phyloP scores from a whole-genome alignment of 192 early-diverging fungal species.

The Coemansia pectinata region DNA sequence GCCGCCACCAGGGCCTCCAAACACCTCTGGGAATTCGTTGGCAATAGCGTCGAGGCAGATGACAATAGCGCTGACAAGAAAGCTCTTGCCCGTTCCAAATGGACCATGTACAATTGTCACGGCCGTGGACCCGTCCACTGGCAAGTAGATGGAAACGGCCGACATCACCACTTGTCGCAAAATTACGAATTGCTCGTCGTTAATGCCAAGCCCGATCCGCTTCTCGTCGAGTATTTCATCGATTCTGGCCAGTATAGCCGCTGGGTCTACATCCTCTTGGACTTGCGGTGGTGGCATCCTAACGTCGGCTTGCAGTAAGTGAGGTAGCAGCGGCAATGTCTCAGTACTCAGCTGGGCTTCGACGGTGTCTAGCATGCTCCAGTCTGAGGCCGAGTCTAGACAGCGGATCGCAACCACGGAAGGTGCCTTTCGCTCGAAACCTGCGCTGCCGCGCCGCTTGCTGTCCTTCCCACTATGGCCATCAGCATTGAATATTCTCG shows the following conservation, averaged over 20 bases:
- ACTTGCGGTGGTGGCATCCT: not conserved
- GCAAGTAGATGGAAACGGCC: constrained; percentile 35
- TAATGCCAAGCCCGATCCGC: constrained; percentile 18
- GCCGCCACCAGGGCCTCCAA: constrained; percentile 5
- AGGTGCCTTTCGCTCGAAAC: constrained; percentile 9
- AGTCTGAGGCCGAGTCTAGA: constrained; percentile 43
- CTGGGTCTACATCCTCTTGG: not conserved
- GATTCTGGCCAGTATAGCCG: constrained; percentile 2
- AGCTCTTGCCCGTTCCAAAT: constrained; percentile 79
- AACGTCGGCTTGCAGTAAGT: constrained; percentile 15
- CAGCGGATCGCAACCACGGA: constrained; percentile 41
- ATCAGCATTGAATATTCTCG: constrained; percentile 24
- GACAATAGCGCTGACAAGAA: constrained; percentile 63
- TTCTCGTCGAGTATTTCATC: constrained; percentile 8
- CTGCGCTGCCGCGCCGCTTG: not conserved
- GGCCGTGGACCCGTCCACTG: constrained; percentile 14
- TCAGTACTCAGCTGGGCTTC: constrained; percentile 26
- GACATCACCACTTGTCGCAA: constrained; percentile 32
- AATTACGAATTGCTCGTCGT: constrained; percentile 32
- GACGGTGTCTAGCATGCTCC: constrained; percentile 51
- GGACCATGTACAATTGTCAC: constrained; percentile 54
- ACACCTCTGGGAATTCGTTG: constrained; percentile 40
- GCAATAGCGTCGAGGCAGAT: constrained; percentile 61
- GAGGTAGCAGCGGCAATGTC: constrained; percentile 24
- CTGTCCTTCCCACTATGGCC: not conserved